These are phyloP conservation scores for Naegleria lovaniensis DNA, from an alignment of 208 protist species.

Conservation along the genomic window DNA sequence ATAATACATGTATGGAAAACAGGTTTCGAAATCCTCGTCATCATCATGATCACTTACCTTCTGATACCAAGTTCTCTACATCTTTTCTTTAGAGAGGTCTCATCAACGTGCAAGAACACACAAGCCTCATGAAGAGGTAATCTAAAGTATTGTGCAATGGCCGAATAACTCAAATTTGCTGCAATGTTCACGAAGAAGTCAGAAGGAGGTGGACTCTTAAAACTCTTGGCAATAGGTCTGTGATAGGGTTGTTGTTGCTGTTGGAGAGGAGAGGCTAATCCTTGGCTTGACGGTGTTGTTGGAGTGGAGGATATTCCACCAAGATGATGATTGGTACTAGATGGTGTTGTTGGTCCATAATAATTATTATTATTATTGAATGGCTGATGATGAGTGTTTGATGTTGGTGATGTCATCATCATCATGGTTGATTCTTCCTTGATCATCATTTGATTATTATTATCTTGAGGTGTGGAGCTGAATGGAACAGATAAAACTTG, in stretches of 20 bases:
- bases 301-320: background rate
- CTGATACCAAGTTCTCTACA: slow-evolving; percentile 7
- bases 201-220: background rate
- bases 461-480: no score
- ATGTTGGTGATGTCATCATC: no score
- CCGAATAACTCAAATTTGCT: background rate
- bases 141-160: background rate
- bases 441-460: no score
- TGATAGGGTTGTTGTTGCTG: background rate
- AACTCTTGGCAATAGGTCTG: background rate
- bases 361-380: no score
- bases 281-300: background rate
- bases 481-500: no score
- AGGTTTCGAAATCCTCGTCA: background rate
- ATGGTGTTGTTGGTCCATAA: background rate
- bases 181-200: background rate
- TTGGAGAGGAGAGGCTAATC: background rate
- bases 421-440: no score
- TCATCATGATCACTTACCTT: background rate
- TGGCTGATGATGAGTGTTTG: no score
- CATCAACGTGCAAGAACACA: background rate
- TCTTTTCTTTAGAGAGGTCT: background rate
- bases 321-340: no score
- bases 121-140: background rate
- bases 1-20: no score